phyloP scores from a whole-genome alignment of 495 filamentous ascomycete genomes.

The Penicillium steckii region DNA sequence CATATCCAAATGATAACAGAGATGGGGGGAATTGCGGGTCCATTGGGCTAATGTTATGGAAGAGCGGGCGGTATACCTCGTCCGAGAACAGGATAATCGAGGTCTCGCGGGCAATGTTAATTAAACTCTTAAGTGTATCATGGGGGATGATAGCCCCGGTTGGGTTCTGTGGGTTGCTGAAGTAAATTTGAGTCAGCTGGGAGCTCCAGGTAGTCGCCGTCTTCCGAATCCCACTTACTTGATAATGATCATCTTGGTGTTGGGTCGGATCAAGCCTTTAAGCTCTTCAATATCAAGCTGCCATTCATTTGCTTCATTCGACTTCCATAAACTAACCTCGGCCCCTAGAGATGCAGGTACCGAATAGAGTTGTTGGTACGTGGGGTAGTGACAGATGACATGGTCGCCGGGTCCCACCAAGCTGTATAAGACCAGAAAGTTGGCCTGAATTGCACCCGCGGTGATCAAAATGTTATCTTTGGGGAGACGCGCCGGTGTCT shows the following conservation, averaged over 20 bases:
- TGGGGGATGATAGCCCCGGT: constrained; percentile 71
- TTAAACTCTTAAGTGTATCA: constrained; percentile 56
- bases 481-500: constrained; percentile 50
- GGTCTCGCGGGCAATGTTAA: constrained; percentile 60
- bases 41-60: constrained; percentile 66
- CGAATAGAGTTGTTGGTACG: constrained; percentile 84
- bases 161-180: constrained; percentile 87
- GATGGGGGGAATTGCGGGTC: constrained; percentile 63
- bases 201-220: background rate
- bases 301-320: constrained; percentile 64
- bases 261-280: constrained; percentile 62
- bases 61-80: constrained; percentile 89
- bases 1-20: constrained; percentile 68
- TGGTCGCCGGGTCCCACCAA: constrained; percentile 79
- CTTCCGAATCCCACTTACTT: constrained; percentile 42
- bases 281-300: constrained; percentile 67
- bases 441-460: constrained; percentile 80
- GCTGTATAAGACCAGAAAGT: constrained; percentile 74
- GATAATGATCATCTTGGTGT: constrained; percentile 72
- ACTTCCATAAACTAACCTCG: constrained; percentile 77
- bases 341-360: constrained; percentile 77
- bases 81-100: constrained; percentile 72
- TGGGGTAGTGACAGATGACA: constrained; percentile 86
- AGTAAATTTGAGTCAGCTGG: constrained; percentile 4
- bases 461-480: constrained; percentile 73